Base-by-base conservation (phyloP, 1,284 basidiomycete genomes). In the Xerocomus amazonicus region DNA sequence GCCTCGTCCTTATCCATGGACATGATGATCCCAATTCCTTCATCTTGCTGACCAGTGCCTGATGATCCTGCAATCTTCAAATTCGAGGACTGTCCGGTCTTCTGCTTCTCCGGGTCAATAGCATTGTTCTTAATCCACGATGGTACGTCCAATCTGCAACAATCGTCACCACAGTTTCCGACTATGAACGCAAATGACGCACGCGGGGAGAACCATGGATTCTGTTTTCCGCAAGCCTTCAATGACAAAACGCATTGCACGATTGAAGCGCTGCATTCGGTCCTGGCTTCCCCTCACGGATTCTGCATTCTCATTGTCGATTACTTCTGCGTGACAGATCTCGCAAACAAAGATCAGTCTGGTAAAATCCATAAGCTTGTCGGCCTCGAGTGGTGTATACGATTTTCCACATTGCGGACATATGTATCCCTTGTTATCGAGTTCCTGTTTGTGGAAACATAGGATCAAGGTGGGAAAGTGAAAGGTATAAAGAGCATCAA, bases 401-500 rank as follows among this genome's bases (percentile, higher is more conserved):
- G 83, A 83, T 61, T 86, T 85, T 55, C 81, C 81, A 73, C 96
- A 99, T 55, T 85, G 81, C 1, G 94, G 88, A 67, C 96, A 99
- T 44, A 97, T 83, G 68, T 96, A 99, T 10, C 96, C 97, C 68
- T 96, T 92, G 66, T 93, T 92, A 57, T 96, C 92, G 50, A 97
- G 83, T 73, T 96, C 92, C 91, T 95, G 61, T 45, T 51, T 19
- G 36, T 49, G 52, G 14, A 52, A 42, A 47, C 26, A 32, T 32
- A 7, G 9, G 7, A 28, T 51, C 28, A 51, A 46, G 52, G 23
- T 48, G 35, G 13, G 26, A 17, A 53, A n/a, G 33, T 28, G 29
- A 37, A 44, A 9, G 35, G 42, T 38, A 26, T 45, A 33, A 35
- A 27, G 45, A 46, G 41, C 5, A 29, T 33, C 32, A 37, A 29